Evolutionary conservation across 306 rosid species (phyloP).

Genomic region (Vigna reflexopilosa): DNA sequence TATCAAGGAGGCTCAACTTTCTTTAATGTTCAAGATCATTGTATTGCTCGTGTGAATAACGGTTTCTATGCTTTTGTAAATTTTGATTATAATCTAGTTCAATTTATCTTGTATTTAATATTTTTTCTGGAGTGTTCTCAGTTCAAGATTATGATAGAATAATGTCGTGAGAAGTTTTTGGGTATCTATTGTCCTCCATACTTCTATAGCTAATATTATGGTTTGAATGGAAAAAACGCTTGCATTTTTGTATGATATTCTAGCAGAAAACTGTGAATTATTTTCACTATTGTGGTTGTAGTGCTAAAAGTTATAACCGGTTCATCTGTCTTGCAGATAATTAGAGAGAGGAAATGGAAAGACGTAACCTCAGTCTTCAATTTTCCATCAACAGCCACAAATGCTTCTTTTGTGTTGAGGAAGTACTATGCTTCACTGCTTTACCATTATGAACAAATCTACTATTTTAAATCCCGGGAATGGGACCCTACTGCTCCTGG

Average conservation of each 20-base stretch:
- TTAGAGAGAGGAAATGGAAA: conserved; percentile 86
- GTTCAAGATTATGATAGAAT: conserved; percentile 1
- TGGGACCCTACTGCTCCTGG: conserved; percentile 59
- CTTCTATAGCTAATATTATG: not conserved
- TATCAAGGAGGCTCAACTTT: not conserved
- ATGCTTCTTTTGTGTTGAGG: conserved; percentile 90
- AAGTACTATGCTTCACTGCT: conserved; percentile 85
- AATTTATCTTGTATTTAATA: not conserved
- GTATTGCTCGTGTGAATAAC: not conserved
- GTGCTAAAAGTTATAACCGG: conserved; percentile 27
- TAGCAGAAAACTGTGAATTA: not conserved
- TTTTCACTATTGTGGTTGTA: conserved; percentile 9
- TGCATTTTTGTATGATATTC: not conserved
- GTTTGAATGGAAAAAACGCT: not conserved
- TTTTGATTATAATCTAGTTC: conserved; percentile 2
- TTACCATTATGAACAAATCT: conserved; percentile 79
- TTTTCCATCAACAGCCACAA: conserved; percentile 95
- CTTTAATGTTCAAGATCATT: conserved; percentile 1
- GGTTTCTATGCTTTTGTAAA: not conserved
- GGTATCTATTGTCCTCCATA: conserved; percentile 7
- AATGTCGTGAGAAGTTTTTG: not conserved
- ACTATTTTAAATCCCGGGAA: conserved; percentile 67
- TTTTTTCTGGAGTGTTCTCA: not conserved
- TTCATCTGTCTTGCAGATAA: conserved; percentile 61
- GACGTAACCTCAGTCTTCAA: conserved; percentile 84